Percentiles rank a stretch among this genome's conserved stretches.
These are phyloP conservation scores for Vickermania spadyakhi DNA, from an alignment of 208 protist species.

Conservation along the genomic window DNA sequence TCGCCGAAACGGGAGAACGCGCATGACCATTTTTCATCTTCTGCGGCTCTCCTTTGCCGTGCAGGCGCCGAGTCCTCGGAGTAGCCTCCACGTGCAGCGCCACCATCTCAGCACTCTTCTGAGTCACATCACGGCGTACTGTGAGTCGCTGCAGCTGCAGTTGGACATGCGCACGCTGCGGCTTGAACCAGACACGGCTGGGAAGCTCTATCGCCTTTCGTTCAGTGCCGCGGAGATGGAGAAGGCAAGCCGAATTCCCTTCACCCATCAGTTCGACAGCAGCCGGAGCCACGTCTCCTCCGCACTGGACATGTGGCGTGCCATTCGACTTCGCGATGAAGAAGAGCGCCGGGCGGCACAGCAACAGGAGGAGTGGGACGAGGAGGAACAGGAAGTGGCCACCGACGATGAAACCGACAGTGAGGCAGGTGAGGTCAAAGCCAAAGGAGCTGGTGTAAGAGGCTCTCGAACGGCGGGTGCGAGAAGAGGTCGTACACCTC, in stretches of 20 bases:
- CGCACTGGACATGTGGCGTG: neutral
- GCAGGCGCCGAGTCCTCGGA: constrained; percentile 20
- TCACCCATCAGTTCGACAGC: constrained; percentile 63
- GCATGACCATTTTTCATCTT: constrained; percentile 18
- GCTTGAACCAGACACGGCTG: constrained; percentile 32
- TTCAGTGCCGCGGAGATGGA: constrained; percentile 47
- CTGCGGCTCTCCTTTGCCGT: constrained; percentile 63
- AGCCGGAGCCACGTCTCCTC: constrained; percentile 11
- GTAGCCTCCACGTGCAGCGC: constrained; percentile 55
- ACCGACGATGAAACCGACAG: neutral
- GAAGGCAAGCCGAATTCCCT: constrained; percentile 33
- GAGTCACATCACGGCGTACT: constrained; percentile 39
- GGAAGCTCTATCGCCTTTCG: constrained; percentile 52
- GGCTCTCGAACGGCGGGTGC: neutral
- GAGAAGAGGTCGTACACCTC: neutral
- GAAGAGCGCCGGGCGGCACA: neutral
- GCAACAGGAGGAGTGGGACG: neutral
- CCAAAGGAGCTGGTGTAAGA: neutral
- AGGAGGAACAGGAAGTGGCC: too few species aligned
- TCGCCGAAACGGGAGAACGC: constrained; percentile 1
- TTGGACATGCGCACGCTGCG: constrained; percentile 43
- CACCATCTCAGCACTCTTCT: constrained; percentile 42
- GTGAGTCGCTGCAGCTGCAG: constrained; percentile 18
- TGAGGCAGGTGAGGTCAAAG: neutral
- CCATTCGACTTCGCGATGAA: neutral